Base-by-base conservation (phyloP, 2,329 filamentous ascomycete genomes). In the Fusarium equiseti region DNA sequence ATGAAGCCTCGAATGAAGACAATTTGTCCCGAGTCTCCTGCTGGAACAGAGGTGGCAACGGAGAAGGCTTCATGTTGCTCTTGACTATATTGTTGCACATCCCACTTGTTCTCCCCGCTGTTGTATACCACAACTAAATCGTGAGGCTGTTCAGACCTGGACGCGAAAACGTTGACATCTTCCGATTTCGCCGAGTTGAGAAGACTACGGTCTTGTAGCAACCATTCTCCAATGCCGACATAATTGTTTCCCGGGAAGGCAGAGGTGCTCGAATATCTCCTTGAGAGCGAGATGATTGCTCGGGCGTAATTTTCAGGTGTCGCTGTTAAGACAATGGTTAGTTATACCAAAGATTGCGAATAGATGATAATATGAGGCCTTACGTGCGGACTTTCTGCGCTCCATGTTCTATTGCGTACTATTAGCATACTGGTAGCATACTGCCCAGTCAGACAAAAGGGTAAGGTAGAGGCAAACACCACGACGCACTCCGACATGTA, bases 1-100 rank as follows among this genome's bases (percentile, higher is more conserved):
- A 43, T 42, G 51, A 43, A 43, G 38, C 51, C 51, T 43, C 35
- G 32, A 54, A 54, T 42, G 51, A 54, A 54, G 38, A 54, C 51
- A 29, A 54, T 54, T 43, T 42, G 32, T 31, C 51, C 51, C 51
- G 38, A 54, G 43, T 46, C 43, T 46, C 43, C 43, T 24, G 43
- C 22, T 46, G 43, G 43, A 46, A 46, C 43, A 46, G 43, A 46
- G 43, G 22, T 46, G 22, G 43, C 43, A 27, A 24, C 22, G 22
- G 43, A 46, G 43, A 46, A 46, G 43, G 43, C 43, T 46, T 46
- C 43, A 26, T 46, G 43, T 27, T 46, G 43, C 43, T 46, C 43
- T 46, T 46, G 43, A 46, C 43, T 46, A 46, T 27, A 46, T 46
- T 46, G 43, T 46, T 46, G 43, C 24, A 46, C 43, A 46, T 46